Evolutionary conservation across 1,284 basidiomycete species (phyloP), one percentile per base, ranked within the genome.

Genomic region (Cutaneotrichosporon sp.): DNA sequence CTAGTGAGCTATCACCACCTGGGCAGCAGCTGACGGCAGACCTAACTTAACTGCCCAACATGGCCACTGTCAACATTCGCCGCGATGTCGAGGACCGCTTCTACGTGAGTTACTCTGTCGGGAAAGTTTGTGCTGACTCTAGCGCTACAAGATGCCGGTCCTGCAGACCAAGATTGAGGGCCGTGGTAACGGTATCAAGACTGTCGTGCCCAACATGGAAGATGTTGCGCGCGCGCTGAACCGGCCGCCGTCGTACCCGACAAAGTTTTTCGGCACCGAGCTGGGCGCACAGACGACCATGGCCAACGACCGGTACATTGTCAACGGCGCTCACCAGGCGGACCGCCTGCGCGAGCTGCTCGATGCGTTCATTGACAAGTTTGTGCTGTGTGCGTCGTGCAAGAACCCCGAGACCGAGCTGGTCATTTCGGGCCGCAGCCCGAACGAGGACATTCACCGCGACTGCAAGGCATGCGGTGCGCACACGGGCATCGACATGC

Each of bases 381-480:
- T 97, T 69, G 92, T 99, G 50, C 86, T 99, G 23, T 99, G 96
- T 79, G 87, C 86, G 60, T 84, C 87, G 38, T 99, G 96, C 87
- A 97, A 97, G 81, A 99, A 99, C 74, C 96, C 96, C 21, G 96
- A 99, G 79, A 99, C 96, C 39, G 94, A 97, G 69, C 83, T 97
- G 49, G 79, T 93, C 77, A 85, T 97, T 72, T 84, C 88, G 69
- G 72, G 72, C 55, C 65, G 65, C 39, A 66, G 65, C 44, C 91
- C 89, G 76, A 82, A 80, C 54, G 93, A 97, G 69, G 82, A 86
- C 64, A 94, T 98, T 73, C 84, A 88, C 64, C 84, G 93, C 59
- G 92, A 98, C 76, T 99, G 94, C 82, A 98, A 98, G 78, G 96
- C 94, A 4, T 99, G 94, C 68, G 94, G 94, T 49, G 85, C 92